phyloP scores from a whole-genome alignment of 768 basidiomycete genomes.

The Mycena leptocephala region DNA sequence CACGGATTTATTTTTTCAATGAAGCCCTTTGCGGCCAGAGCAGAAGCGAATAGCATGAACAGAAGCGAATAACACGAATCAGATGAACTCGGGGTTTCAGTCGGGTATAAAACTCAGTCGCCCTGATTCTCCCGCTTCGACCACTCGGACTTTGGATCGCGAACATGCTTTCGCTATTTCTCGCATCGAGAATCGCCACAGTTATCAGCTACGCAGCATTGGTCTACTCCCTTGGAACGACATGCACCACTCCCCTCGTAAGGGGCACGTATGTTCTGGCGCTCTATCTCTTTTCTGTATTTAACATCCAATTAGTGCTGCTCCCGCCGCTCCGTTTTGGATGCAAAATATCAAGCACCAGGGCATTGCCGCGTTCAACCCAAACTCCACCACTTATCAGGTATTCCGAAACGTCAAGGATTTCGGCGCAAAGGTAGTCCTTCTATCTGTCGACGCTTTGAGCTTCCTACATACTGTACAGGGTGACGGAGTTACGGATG shows the following conservation, averaged over 20 bases:
- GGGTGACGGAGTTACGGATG: slow-evolving; percentile 25
- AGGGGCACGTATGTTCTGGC: slow-evolving; percentile 16
- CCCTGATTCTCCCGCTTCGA: slow-evolving; percentile 5
- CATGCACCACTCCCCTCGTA: slow-evolving; percentile 27
- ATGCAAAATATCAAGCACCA: slow-evolving; percentile 81
- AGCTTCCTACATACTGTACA: slow-evolving; percentile 1
- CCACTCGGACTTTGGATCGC: slow-evolving; percentile 12
- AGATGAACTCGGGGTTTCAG: slow-evolving; percentile 9
- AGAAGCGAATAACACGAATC: slow-evolving; percentile 4
- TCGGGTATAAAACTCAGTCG: slow-evolving; percentile 13
- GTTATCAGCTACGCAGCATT: slow-evolving; percentile 20
- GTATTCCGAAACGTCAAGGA: slow-evolving; percentile 87
- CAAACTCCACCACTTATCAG: slow-evolving; percentile 68
- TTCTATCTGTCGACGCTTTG: not conserved
- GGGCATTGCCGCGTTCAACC: slow-evolving; percentile 78
- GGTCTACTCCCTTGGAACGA: slow-evolving; percentile 27
- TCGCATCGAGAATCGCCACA: slow-evolving; percentile 6
- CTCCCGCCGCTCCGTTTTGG: slow-evolving; percentile 76
- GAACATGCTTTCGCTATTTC: slow-evolving; percentile 1
- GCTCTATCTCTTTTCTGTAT: not conserved
- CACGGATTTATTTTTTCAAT: not conserved
- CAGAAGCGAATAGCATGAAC: slow-evolving; percentile 8
- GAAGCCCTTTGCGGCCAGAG: not conserved
- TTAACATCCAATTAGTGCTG: slow-evolving; percentile 50
- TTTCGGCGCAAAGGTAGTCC: slow-evolving; percentile 57